Percentiles rank a stretch among this genome's conserved stretches.
Evolutionary conservation across 1,284 basidiomycete species (phyloP).

Genomic region (Ganoderma boninense): DNA sequence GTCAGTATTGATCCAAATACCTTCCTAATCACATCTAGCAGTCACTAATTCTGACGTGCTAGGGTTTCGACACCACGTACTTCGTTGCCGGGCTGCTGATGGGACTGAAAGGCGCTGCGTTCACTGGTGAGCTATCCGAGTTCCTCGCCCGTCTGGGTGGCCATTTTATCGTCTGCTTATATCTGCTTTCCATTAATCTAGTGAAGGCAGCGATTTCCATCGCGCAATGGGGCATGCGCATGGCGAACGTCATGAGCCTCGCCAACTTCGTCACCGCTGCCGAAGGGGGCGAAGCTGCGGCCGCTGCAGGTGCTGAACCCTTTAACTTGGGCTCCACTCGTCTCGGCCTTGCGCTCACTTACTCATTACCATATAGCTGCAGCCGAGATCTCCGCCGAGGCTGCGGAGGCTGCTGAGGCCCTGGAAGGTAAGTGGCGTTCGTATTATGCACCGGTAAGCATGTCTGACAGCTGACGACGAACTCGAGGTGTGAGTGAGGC

Average conservation of each 20-base stretch:
- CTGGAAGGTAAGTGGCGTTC: neutral
- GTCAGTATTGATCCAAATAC: neutral
- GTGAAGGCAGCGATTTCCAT: neutral
- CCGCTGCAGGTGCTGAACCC: neutral
- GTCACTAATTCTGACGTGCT: neutral
- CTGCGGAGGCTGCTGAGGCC: neutral
- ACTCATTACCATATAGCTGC: neutral
- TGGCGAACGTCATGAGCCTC: neutral
- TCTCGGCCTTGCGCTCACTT: neutral
- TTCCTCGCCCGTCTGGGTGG: neutral
- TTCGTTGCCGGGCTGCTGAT: neutral
- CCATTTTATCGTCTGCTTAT: neutral
- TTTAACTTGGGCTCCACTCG: too few relatives aligned
- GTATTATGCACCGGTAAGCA: neutral
- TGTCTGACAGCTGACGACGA: too few relatives aligned
- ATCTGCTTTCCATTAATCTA: neutral
- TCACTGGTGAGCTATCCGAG: neutral
- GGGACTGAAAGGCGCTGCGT: neutral
- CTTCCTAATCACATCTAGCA: neutral
- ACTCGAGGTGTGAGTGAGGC: neutral
- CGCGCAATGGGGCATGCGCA: neutral
- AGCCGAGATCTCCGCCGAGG: neutral
- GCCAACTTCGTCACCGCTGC: neutral
- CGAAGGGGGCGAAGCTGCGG: neutral
- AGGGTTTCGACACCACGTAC: neutral